phyloP scores from a whole-genome alignment of 495 filamentous ascomycete species.

The Penicillium bialowiezense region DNA sequence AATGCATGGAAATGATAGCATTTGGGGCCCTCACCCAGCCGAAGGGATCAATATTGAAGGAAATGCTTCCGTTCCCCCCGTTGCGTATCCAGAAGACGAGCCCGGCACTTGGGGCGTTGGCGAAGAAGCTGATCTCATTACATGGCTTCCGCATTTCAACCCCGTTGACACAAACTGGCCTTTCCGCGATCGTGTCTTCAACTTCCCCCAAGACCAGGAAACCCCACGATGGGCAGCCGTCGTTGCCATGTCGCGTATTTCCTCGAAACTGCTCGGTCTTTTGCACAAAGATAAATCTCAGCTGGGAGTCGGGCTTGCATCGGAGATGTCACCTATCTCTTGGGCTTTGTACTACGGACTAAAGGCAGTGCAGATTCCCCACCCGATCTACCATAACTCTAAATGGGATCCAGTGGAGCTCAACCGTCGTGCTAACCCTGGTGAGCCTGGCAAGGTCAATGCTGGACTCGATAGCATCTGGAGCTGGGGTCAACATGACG shows the following conservation, averaged over 20 bases:
- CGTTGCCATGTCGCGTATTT: slow-evolving; percentile 59
- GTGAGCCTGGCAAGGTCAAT: slow-evolving; percentile 17
- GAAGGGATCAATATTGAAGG: slow-evolving; percentile 28
- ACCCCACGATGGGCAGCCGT: slow-evolving; percentile 63
- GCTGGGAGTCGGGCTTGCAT: slow-evolving; percentile 57
- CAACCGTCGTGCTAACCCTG: slow-evolving; percentile 61
- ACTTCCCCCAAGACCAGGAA: slow-evolving; percentile 33
- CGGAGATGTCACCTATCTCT: slow-evolving; percentile 66
- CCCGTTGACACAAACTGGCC: slow-evolving; percentile 58
- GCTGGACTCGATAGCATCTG: slow-evolving; percentile 17
- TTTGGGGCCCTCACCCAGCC: slow-evolving; percentile 60
- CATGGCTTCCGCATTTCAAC: slow-evolving; percentile 65
- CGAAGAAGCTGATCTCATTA: slow-evolving; percentile 74
- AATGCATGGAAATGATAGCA: slow-evolving; percentile 8
- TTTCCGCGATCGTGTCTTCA: slow-evolving; percentile 55
- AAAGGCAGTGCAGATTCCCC: slow-evolving; percentile 43
- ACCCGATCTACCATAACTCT: slow-evolving; percentile 65
- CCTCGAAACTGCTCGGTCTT: slow-evolving; percentile 55
- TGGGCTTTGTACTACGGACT: slow-evolving; percentile 65
- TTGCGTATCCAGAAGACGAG: slow-evolving; percentile 49
- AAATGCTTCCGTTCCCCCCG: slow-evolving; percentile 54
- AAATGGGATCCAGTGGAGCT: slow-evolving; percentile 54
- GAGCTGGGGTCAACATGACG: slow-evolving; percentile 16
- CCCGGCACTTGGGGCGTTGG: slow-evolving; percentile 65
- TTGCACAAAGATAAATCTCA: slow-evolving; percentile 50